Base-by-base conservation (phyloP, 225 moss, liverwort and hornwort genomes). In the Pseudisothecium myosuroides region DNA sequence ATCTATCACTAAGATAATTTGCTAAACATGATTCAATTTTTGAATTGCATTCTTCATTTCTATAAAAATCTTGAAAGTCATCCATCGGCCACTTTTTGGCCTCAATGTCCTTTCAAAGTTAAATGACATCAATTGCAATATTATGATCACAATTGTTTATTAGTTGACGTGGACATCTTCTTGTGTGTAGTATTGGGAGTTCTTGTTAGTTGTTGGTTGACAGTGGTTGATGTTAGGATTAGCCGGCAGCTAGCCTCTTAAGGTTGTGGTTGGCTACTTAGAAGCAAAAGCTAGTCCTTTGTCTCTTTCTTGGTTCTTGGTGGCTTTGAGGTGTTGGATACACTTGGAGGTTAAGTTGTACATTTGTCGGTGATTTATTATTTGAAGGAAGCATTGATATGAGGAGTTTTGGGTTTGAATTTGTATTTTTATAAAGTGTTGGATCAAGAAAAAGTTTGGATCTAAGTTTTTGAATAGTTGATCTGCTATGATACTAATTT, bases 121-220 rank as follows among this genome's bases (percentile, higher is more conserved):
- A 34, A 76, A 34, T 50, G 5, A 50, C 12, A 34, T 50, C 0
- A 6, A n/a, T n/a, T n/a, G n/a, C n/a, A n/a, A 1, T 47, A 4
- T 47, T 47, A 10, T 29, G 1, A 74, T 29, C 2, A 28, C 0
- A 3, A 0, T 0, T 0, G 0, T 10, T 45, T 73, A 43, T 5
- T 45, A 17, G 6, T 28, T 45, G 27, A 28, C 28, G 43, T 45
- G 28, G 10, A 1, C 10, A 45, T 17, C 0, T 72, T 9, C 3
- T 1, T 27, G 8, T 14, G 1, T 8, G 2, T 7, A 69, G 6
- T 69, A 2, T 23, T 39, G 13, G 6, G 2, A 39, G 3, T 7
- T 69, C 0, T 24, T 12, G 0, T 21, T 37, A 67, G 4, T 37
- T 21, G 11, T 37, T 13, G 2, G 11, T 68, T 39, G 23, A 39